A percentile compares a stretch with the other conserved stretches of the same genome.
Conservation (phyloP, 148 eudicot species). For the Fagopyrum tataricum region DNA sequence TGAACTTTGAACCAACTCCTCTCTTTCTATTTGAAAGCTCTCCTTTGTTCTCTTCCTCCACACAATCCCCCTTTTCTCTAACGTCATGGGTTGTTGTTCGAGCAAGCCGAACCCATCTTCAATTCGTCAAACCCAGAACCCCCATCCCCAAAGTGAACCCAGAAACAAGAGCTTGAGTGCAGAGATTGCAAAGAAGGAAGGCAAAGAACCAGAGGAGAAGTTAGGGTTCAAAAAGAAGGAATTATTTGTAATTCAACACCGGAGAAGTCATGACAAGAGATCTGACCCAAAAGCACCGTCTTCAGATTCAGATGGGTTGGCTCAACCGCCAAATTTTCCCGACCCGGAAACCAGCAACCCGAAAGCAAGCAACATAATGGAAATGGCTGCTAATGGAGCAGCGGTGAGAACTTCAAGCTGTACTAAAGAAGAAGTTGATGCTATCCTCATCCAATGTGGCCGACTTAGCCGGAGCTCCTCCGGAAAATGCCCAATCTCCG, state of each 20-base stretch:
- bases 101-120: constrained; percentile 11
- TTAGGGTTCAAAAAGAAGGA: constrained; percentile 9
- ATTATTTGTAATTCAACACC: constrained; percentile 12
- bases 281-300: constrained; percentile 2
- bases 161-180: not conserved
- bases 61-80: not conserved
- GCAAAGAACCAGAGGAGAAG: not conserved
- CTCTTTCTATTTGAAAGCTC: not conserved
- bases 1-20: not conserved
- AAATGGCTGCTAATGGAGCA: constrained; percentile 8
- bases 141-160: not conserved
- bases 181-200: not conserved
- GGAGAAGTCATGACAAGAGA: constrained; percentile 13
- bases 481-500: constrained; percentile 31
- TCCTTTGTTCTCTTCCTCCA: not conserved
- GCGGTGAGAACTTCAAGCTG: constrained; percentile 11
- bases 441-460: constrained; percentile 13
- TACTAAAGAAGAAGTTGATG: constrained; percentile 13
- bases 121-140: not conserved
- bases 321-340: not conserved
- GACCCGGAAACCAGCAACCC: not conserved
- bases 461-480: constrained; percentile 38
- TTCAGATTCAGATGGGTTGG: not conserved
- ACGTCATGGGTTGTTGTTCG: constrained; percentile 13
- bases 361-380: constrained; percentile 2